Conservation (phyloP, 2,329 filamentous ascomycete species). For the Diplodia mutila region DNA sequence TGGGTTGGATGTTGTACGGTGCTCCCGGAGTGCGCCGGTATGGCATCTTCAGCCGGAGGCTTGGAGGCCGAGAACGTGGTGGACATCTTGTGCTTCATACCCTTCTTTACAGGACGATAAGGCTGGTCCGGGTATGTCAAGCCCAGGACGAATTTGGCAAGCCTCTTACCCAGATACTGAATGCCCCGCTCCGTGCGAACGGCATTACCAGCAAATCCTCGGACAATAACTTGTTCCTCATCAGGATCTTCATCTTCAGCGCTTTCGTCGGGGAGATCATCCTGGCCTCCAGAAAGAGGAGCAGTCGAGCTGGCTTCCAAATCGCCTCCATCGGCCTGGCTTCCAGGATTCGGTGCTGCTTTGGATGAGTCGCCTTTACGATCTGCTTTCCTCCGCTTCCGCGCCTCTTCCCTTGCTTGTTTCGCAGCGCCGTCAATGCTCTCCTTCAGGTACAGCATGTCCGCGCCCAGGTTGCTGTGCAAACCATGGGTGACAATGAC, state of each 20-base stretch:
- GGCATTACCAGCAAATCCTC: conserved; percentile 87
- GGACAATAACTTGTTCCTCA: conserved; percentile 83
- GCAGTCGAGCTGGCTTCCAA: conserved; percentile 43
- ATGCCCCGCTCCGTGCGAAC: conserved; percentile 92
- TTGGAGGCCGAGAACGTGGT: conserved; percentile 51
- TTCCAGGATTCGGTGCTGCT: conserved; percentile 27
- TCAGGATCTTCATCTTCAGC: conserved; percentile 63
- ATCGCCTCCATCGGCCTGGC: conserved; percentile 15
- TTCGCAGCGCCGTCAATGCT: conserved; percentile 85
- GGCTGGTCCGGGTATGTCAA: conserved; percentile 95
- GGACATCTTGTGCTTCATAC: conserved; percentile 52
- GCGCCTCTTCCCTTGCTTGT: conserved; percentile 72
- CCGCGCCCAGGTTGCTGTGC: conserved; percentile 92
- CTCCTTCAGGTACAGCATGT: conserved; percentile 97
- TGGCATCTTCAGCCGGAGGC: conserved; percentile 50
- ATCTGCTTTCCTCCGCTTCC: conserved; percentile 53
- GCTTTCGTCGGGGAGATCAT: conserved; percentile 46
- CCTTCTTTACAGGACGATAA: conserved; percentile 69
- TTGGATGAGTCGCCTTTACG: conserved; percentile 15
- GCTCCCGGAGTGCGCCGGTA: conserved; percentile 64
- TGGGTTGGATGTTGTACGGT: conserved; percentile 58
- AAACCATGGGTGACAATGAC: conserved; percentile 92
- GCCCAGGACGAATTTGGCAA: conserved; percentile 86
- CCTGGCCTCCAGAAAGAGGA: conserved; percentile 55
- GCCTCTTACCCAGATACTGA: conserved; percentile 92